These are phyloP conservation scores for Aureobasidium lini DNA, from an alignment of 2,329 filamentous ascomycete species.

Conservation along the genomic window DNA sequence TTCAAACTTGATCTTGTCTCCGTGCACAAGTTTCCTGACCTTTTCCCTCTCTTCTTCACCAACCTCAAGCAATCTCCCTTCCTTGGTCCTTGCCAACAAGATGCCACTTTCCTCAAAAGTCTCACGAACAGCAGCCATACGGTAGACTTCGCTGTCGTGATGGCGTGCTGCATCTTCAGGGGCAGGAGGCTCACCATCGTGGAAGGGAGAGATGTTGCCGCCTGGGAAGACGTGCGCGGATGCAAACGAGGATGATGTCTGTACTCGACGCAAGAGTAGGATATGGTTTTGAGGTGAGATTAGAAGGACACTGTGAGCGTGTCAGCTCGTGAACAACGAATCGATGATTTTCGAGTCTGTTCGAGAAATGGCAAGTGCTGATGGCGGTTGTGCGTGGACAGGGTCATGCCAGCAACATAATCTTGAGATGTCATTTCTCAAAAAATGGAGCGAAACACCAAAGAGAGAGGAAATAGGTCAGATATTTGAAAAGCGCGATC, in stretches of 20 bases:
- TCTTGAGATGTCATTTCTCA: neutral
- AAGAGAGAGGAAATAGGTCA: neutral
- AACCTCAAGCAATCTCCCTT: constrained; percentile 54
- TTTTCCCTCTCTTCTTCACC: constrained; percentile 52
- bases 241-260: constrained; percentile 74
- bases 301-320: constrained; percentile 59
- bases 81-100: constrained; percentile 56
- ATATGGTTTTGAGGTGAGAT: constrained; percentile 83
- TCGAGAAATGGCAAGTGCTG: neutral
- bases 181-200: constrained; percentile 59
- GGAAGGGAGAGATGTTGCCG: constrained; percentile 68
- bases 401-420: neutral
- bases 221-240: constrained; percentile 95
- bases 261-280: constrained; percentile 77
- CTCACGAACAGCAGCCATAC: constrained; percentile 79
- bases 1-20: constrained; percentile 55
- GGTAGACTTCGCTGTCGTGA: constrained; percentile 63
- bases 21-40: constrained; percentile 63
- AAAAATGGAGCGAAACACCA: neutral
- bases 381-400: neutral
- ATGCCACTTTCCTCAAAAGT: constrained; percentile 95
- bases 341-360: neutral
- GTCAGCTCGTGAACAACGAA: neutral
- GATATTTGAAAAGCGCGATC: neutral
- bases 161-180: constrained; percentile 52